phyloP scores from a whole-genome alignment of 2,329 filamentous ascomycete genomes.

The Thelonectria rubi region DNA sequence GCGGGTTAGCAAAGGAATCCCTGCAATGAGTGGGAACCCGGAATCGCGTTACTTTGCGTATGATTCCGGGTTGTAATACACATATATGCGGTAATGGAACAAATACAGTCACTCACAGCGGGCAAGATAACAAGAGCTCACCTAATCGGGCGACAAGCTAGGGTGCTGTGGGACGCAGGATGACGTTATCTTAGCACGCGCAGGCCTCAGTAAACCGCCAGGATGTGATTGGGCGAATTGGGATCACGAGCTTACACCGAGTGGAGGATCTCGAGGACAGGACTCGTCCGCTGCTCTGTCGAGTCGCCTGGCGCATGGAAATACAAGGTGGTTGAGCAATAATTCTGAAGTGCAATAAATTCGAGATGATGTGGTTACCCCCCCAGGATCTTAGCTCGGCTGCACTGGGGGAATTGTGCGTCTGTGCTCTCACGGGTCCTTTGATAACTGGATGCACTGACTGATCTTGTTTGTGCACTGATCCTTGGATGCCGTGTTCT shows the following conservation, averaged over 20 bases:
- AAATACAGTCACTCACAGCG: not conserved
- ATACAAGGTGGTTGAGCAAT: no score
- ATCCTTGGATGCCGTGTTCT: not conserved
- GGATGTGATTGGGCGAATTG: constrained; percentile 21
- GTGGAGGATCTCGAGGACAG: constrained; percentile 27
- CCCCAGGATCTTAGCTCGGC: no score
- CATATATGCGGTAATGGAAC: not conserved
- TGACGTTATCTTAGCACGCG: constrained; percentile 41
- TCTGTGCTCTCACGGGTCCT: not conserved
- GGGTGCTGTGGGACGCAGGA: constrained; percentile 24
- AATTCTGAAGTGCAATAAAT: no score
- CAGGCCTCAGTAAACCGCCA: constrained; percentile 33
- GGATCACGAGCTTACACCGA: constrained; percentile 38
- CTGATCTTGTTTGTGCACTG: not conserved
- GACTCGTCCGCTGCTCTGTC: not conserved
- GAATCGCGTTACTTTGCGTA: not conserved
- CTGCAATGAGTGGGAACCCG: not conserved
- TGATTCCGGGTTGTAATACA: not conserved
- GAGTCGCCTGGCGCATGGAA: no score
- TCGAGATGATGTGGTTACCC: no score
- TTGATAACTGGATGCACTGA: not conserved
- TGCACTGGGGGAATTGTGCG: no score
- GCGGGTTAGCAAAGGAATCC: not conserved
- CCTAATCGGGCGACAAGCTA: not conserved
- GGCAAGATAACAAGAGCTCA: no score